Base-by-base conservation (phyloP, 148 eudicot genomes). In the Camellia lanceoleosa region DNA sequence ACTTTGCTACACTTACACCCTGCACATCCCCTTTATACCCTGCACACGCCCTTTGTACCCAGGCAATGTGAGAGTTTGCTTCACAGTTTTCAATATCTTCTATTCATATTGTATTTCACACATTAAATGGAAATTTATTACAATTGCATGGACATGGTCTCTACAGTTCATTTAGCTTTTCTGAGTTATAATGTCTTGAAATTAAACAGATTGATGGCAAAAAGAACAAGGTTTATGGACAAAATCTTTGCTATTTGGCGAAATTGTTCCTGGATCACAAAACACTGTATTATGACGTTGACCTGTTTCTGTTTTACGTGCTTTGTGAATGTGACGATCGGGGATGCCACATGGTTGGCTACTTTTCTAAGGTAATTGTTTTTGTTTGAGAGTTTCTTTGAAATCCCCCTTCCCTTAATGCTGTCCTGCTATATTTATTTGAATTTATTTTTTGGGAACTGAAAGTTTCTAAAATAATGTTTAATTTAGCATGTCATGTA, bases 321-420 rank as follows among this genome's bases (percentile, higher is more conserved):
- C 89, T 95, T 60, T 95, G 97, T 77, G 99, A 93, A 85, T 95
- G 99, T 84, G 99, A 95, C 83, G 97, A 95, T 91, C 91, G 97
- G 78, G 99, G 99, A 76, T 95, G 99, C 91, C 99, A 92, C 87
- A 95, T 95, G 99, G 99, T 95, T 81, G 99, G 99, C 74, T 95
- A 95, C 86, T 95, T 95, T 82, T 95, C 99, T 41, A 95, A 95
- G 97, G 99, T 95, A 87, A 79, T 43, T 71, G 7, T 75, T 75
- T 42, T 20, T 68, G 23, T 15, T 76, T 66, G 8, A 60, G 7
- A 19, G 30, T 41, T 52, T 51, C 55, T 38, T 42, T 13, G n/a
- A 4, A 6, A 18, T 80, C 51, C 51, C 15, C 23, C 61, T 42
- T 44, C 16, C 47, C 51, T 2, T 62, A 54, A 7, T 63, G 43